A percentile compares a stretch with the other conserved stretches of the same genome.
phyloP scores from a whole-genome alignment of 2,329 filamentous ascomycete species.

The Diaporthe vexans region DNA sequence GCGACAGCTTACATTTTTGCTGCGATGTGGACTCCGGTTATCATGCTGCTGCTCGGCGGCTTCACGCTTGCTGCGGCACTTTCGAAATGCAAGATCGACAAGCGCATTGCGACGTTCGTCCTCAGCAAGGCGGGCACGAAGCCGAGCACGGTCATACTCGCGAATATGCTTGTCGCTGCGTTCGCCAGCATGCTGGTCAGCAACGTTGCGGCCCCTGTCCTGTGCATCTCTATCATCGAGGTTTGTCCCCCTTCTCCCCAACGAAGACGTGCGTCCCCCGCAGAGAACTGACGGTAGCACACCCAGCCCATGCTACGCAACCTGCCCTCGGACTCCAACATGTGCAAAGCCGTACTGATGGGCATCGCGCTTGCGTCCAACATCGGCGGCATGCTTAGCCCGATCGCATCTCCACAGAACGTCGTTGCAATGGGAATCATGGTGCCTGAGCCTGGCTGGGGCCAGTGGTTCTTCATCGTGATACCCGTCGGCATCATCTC shows the following conservation, averaged over 20 bases:
- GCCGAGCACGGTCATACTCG: slow-evolving; percentile 90
- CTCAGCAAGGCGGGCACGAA: slow-evolving; percentile 95
- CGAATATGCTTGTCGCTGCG: slow-evolving; percentile 98
- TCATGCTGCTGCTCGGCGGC: slow-evolving; percentile 96
- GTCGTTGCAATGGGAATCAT: slow-evolving; percentile 97
- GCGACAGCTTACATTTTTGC: slow-evolving; percentile 88
- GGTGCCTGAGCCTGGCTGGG: slow-evolving; percentile 91
- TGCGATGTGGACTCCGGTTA: slow-evolving; percentile 99
- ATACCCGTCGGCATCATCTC: slow-evolving; percentile 93
- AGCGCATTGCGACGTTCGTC: slow-evolving; percentile 95
- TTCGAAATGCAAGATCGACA: slow-evolving; percentile 98
- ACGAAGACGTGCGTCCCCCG: slow-evolving; percentile 8
- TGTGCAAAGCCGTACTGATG: slow-evolving; percentile 95
- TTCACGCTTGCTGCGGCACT: slow-evolving; percentile 96
- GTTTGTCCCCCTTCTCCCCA: slow-evolving; percentile 57
- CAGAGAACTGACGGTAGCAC: slow-evolving; percentile 28
- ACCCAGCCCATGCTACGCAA: slow-evolving; percentile 90
- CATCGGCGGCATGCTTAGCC: slow-evolving; percentile 95
- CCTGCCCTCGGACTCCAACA: slow-evolving; percentile 87
- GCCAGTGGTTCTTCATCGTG: slow-evolving; percentile 96
- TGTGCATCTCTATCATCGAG: slow-evolving; percentile 98
- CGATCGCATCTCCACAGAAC: slow-evolving; percentile 97
- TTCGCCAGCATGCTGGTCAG: slow-evolving; percentile 99
- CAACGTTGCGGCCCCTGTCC: slow-evolving; percentile 95
- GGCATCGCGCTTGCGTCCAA: slow-evolving; percentile 96